Evolutionary conservation across 768 basidiomycete species (phyloP).

Genomic region (Tephrocybe sp.): DNA sequence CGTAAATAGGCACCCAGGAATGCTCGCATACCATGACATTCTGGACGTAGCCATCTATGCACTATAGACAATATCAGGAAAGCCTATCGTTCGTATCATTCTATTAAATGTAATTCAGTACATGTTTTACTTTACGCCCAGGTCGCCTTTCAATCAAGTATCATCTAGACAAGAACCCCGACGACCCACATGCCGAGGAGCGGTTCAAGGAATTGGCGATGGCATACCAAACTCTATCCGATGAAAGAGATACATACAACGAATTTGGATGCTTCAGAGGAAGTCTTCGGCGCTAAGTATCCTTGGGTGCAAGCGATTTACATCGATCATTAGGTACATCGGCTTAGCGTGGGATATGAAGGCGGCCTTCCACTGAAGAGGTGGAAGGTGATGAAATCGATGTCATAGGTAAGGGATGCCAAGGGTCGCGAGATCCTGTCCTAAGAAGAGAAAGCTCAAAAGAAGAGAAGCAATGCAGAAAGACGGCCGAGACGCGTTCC

Average conservation of each 20-base stretch:
- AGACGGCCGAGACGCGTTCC: conserved; percentile 63
- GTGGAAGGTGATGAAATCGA: conserved; percentile 53
- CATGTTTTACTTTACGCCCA: conserved; percentile 24
- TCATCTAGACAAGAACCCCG: conserved; percentile 91
- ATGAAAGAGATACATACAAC: conserved; percentile 84
- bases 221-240: conserved; percentile 85
- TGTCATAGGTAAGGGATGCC: conserved; percentile 53
- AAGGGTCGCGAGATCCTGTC: conserved; percentile 53
- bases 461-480: conserved; percentile 72
- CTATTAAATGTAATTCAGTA: not conserved
- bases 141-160: conserved; percentile 87
- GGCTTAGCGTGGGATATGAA: conserved; percentile 93
- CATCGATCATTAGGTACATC: conserved; percentile 86
- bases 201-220: conserved; percentile 91
- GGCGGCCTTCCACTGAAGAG: conserved; percentile 81
- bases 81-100: conserved; percentile 67
- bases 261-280: conserved; percentile 90
- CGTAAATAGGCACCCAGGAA: conserved; percentile 87
- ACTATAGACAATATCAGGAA: conserved; percentile 87
- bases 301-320: conserved; percentile 86
- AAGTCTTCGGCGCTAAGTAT: conserved; percentile 79
- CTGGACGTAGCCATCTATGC: conserved; percentile 76
- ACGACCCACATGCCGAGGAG: conserved; percentile 83
- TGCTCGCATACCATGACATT: conserved; percentile 87
- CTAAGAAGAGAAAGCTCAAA: conserved; percentile 71